Percentiles rank a stretch among this genome's conserved stretches.
Conservation (phyloP, 306 rosid genomes). For the Urtica urens region DNA sequence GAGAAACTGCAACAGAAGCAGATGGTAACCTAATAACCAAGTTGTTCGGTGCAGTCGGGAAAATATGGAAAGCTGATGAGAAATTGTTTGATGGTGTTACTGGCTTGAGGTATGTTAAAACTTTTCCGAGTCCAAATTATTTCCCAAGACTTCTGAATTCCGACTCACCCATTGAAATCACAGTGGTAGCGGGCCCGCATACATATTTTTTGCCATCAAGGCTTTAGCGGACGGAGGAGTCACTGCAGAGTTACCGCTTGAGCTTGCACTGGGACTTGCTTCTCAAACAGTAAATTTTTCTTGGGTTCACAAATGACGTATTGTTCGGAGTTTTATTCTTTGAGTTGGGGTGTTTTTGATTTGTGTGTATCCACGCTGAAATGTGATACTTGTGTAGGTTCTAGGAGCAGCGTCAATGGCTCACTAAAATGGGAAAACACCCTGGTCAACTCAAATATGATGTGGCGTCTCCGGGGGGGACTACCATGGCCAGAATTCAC, state of each 20-base stretch:
- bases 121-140: neutral
- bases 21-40: constrained; percentile 56
- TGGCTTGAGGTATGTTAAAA: constrained; percentile 58
- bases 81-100: constrained; percentile 77
- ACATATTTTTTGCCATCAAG: constrained; percentile 66
- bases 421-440: constrained; percentile 44
- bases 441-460: constrained; percentile 84
- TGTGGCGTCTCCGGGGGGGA: constrained; percentile 75
- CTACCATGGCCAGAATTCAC: constrained; percentile 71
- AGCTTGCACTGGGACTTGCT: constrained; percentile 74
- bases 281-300: constrained; percentile 71
- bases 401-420: constrained; percentile 82
- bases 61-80: constrained; percentile 75
- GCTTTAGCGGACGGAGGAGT: constrained; percentile 98
- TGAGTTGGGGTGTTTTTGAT: no score
- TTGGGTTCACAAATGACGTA: no score
- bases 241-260: constrained; percentile 89
- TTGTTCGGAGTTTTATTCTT: neutral
- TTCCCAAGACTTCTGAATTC: neutral
- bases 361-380: no score
- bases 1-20: constrained; percentile 66
- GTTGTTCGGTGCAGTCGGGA: constrained; percentile 82
- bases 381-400: constrained; percentile 35
- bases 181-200: constrained; percentile 97
- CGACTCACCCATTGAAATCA: neutral